phyloP scores from a whole-genome alignment of 1,284 basidiomycete species.

The Neolentinus lepideus region DNA sequence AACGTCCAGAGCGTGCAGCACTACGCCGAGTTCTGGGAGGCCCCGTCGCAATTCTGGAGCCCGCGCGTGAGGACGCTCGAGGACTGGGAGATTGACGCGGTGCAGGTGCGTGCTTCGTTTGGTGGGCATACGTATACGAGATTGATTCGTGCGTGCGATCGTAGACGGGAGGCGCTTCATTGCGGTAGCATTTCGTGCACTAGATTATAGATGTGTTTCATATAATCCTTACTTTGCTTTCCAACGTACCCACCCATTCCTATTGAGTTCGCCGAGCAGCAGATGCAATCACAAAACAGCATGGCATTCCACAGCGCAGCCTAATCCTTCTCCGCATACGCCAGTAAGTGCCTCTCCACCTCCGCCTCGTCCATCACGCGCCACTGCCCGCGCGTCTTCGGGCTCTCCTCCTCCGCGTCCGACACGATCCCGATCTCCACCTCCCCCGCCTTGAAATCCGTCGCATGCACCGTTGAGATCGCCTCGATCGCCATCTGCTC shows the following conservation, averaged over 20 bases:
- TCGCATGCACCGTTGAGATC: constrained; percentile 88
- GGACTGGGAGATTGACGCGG: constrained; percentile 71
- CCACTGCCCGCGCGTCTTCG: constrained; percentile 69
- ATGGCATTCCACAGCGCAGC: background rate
- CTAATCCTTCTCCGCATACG: constrained; percentile 87
- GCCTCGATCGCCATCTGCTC: constrained; percentile 88
- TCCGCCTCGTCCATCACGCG: constrained; percentile 80
- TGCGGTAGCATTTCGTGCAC: constrained; percentile 25
- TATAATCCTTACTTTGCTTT: background rate
- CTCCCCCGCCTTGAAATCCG: constrained; percentile 90
- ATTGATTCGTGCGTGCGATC: background rate
- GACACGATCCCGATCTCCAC: constrained; percentile 86
- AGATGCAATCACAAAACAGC: background rate
- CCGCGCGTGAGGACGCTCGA: constrained; percentile 46
- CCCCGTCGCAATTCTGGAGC: constrained; percentile 65
- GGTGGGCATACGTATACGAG: background rate
- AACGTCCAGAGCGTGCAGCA: constrained; percentile 26
- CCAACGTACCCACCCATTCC: background rate
- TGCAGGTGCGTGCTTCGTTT: constrained; percentile 57
- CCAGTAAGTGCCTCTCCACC: constrained; percentile 79
- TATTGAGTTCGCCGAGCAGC: background rate
- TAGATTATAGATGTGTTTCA: background rate
- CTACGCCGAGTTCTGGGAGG: constrained; percentile 74
- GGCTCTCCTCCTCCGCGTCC: constrained; percentile 56
- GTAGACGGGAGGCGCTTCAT: constrained; percentile 71